Conservation (phyloP, 306 rosid species). For the Senna siamea region DNA sequence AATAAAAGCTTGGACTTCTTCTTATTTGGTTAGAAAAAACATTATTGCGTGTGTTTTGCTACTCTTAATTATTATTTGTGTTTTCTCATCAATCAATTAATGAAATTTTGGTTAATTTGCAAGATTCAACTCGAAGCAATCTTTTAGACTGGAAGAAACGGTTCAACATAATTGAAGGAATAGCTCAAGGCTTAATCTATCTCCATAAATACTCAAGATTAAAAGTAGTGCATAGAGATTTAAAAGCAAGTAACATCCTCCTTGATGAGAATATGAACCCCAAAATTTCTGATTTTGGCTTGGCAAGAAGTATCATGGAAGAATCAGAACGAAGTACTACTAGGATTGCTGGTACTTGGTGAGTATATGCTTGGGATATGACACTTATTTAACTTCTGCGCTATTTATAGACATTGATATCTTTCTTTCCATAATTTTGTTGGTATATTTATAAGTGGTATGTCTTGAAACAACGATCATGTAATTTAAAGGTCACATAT, state of each 20-base stretch:
- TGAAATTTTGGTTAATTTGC: not conserved
- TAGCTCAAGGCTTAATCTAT: slow-evolving; percentile 29
- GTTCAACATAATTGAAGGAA: slow-evolving; percentile 30
- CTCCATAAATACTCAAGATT: slow-evolving; percentile 30
- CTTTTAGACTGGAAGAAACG: slow-evolving; percentile 21
- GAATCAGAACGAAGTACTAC: slow-evolving; percentile 13
- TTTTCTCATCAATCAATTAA: not conserved
- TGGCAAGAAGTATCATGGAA: slow-evolving; percentile 5
- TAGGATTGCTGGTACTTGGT: slow-evolving; percentile 21
- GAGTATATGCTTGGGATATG: not conserved
- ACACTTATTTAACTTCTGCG: not conserved
- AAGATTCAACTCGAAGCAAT: not conserved
- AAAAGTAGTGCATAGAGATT: slow-evolving; percentile 11
- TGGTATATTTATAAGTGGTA: too few relatives aligned
- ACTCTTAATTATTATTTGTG: too few relatives aligned
- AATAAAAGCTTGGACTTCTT: not conserved
- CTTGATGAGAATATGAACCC: slow-evolving; percentile 25
- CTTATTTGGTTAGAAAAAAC: not conserved
- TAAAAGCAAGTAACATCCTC: slow-evolving; percentile 34
- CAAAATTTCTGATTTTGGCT: slow-evolving; percentile 27
- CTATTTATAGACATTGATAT: not conserved
- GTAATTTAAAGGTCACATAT: too few relatives aligned
- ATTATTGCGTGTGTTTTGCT: not conserved
- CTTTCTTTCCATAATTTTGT: not conserved
- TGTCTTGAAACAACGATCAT: too few relatives aligned